Conservation (phyloP, 78 protist species). For the Speleostelium caveatum region DNA sequence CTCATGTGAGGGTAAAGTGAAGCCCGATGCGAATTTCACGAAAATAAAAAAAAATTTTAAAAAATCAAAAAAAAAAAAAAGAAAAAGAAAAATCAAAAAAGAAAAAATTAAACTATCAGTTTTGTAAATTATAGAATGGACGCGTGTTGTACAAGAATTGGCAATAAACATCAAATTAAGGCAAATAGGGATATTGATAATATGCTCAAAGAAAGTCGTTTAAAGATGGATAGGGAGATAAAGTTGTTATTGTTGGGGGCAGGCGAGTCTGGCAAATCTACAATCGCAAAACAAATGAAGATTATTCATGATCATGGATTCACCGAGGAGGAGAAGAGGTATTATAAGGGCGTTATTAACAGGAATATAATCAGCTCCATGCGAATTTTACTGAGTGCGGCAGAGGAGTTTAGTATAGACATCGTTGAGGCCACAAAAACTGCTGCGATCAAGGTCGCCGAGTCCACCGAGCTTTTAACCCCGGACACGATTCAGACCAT, state of each 20-base stretch:
- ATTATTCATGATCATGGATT: slow-evolving; percentile 88
- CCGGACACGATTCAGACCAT: slow-evolving; percentile 77
- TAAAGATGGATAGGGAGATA: slow-evolving; percentile 64
- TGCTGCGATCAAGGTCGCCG: slow-evolving; percentile 45
- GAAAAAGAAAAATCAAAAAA: no score
- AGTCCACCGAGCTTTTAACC: slow-evolving; percentile 55
- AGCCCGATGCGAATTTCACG: no score
- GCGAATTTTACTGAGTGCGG: slow-evolving; percentile 79
- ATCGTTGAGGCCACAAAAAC: slow-evolving; percentile 77
- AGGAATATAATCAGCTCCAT: slow-evolving; percentile 76
- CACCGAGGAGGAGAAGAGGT: slow-evolving; percentile 74
- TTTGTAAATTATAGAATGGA: no score
- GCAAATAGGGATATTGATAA: slow-evolving; percentile 66
- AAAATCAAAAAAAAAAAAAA: no score
- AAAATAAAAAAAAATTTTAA: no score
- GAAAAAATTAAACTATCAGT: no score
- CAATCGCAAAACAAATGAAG: slow-evolving; percentile 94
- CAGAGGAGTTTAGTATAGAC: slow-evolving; percentile 68
- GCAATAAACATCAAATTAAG: slow-evolving; percentile 49
- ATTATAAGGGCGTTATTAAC: slow-evolving; percentile 60
- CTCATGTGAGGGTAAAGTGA: no score
- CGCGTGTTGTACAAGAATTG: no score
- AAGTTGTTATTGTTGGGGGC: slow-evolving; percentile 84
- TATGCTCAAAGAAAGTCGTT: slow-evolving; percentile 53
- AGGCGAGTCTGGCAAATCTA: slow-evolving; percentile 93